These are phyloP conservation scores for Furcasterigmium sp. DNA, from an alignment of 2,329 filamentous ascomycete genomes.

Conservation along the genomic window DNA sequence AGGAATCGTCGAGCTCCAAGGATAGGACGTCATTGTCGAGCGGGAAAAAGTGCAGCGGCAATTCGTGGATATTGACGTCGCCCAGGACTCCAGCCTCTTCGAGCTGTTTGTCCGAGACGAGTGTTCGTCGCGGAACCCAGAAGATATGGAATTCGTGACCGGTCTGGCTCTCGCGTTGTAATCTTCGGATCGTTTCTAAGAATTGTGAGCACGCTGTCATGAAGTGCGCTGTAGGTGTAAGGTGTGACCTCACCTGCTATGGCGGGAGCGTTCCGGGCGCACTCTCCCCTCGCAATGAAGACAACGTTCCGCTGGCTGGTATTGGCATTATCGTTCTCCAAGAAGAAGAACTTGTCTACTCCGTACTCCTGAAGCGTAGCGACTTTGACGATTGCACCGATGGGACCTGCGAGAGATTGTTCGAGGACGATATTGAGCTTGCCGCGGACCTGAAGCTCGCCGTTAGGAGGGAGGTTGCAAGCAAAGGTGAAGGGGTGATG, in stretches of 20 bases:
- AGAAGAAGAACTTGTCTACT: conserved; percentile 93
- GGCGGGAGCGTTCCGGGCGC: conserved; percentile 72
- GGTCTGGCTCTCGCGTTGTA: conserved; percentile 81
- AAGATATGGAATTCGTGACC: conserved; percentile 97
- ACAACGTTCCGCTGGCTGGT: conserved; percentile 92
- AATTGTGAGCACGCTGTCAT: conserved; percentile 9
- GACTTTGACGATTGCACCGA: conserved; percentile 91
- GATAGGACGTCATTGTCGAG: conserved; percentile 89
- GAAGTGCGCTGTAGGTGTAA: no score
- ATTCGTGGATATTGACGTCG: conserved; percentile 82
- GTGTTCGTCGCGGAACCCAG: conserved; percentile 88
- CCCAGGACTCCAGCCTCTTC: conserved; percentile 92
- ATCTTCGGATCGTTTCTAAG: conserved; percentile 81
- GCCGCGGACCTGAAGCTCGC: conserved; percentile 69
- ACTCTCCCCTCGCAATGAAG: conserved; percentile 88
- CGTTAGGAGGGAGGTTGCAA: conserved; percentile 4
- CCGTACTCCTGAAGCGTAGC: conserved; percentile 95
- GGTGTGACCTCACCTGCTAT: conserved; percentile 65
- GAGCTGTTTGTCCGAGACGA: conserved; percentile 84
- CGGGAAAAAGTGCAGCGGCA: conserved; percentile 85
- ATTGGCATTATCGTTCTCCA: conserved; percentile 94
- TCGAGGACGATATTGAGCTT: conserved; percentile 99
- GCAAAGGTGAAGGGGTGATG: conserved; percentile 22
- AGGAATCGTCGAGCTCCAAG: conserved; percentile 81
- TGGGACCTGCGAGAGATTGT: conserved; percentile 79